Percentiles rank a stretch among this genome's conserved stretches.
Conservation (phyloP, 805 yeast species). For the Saturnispora hagleri region DNA sequence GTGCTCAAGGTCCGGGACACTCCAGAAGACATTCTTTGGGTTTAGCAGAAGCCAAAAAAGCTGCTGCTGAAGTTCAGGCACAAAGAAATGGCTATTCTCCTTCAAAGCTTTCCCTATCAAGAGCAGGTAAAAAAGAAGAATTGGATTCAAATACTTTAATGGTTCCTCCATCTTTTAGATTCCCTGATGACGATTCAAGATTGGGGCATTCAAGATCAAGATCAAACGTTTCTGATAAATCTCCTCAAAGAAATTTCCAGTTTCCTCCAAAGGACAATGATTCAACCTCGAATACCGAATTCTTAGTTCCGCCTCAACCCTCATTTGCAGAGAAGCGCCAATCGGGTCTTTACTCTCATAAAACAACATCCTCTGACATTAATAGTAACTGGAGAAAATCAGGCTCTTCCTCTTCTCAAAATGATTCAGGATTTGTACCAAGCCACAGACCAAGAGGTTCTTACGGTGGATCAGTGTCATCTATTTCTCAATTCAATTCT, state of each 20-base stretch:
- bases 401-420: conserved; percentile 20
- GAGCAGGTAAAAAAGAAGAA: conserved; percentile 7
- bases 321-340: conserved; percentile 35
- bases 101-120: conserved; percentile 20
- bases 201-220: conserved; percentile 23
- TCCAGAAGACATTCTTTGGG: conserved; percentile 88
- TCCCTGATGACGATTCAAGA: conserved; percentile 34
- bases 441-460: conserved; percentile 66
- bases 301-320: conserved; percentile 47
- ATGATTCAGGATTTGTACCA: conserved; percentile 45
- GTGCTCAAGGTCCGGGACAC: conserved; percentile 53
- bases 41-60: conserved; percentile 83
- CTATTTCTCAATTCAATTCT: conserved; percentile 31
- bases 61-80: conserved; percentile 87
- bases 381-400: conserved; percentile 64
- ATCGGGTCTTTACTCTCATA: conserved; percentile 24
- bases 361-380: conserved; percentile 35
- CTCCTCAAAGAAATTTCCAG: conserved; percentile 47
- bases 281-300: conserved; percentile 10
- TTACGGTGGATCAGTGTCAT: conserved; percentile 53
- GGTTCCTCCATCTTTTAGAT: conserved; percentile 39
- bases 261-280: conserved; percentile 46
- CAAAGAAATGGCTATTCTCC: conserved; percentile 42
- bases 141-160: background rate
- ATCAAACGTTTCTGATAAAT: conserved; percentile 20